phyloP scores from a whole-genome alignment of 257 asterid genomes.

The Paulownia fortunei region DNA sequence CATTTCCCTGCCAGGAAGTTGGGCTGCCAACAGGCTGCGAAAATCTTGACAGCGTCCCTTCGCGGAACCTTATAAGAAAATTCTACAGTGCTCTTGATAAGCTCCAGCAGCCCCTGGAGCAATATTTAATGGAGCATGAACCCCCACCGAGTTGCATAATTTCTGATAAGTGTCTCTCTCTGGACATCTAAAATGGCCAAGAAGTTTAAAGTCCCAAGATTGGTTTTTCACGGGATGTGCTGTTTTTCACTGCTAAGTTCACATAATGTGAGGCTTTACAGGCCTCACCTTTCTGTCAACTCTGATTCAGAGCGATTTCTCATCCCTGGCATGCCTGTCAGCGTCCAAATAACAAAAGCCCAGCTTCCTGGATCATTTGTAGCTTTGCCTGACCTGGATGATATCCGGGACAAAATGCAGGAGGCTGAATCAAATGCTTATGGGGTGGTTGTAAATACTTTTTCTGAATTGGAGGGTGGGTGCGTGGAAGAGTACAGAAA shows the following conservation, averaged over 20 bases:
- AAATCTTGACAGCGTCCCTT: constrained; percentile 76
- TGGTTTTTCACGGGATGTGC: constrained; percentile 77
- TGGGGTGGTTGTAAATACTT: constrained; percentile 74
- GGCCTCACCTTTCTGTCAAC: constrained; percentile 46
- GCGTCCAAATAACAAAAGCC: constrained; percentile 44
- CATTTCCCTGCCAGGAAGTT: constrained; percentile 61
- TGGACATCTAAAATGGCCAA: constrained; percentile 68
- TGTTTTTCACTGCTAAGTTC: constrained; percentile 69
- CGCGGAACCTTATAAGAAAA: constrained; percentile 51
- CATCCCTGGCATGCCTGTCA: constrained; percentile 68
- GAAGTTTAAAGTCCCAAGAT: constrained; percentile 56
- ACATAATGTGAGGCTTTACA: constrained; percentile 50
- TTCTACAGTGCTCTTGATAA: constrained; percentile 56
- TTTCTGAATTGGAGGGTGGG: constrained; percentile 60
- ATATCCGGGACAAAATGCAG: constrained; percentile 65
- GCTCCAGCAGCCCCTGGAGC: constrained; percentile 60
- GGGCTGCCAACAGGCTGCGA: constrained; percentile 78
- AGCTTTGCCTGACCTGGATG: constrained; percentile 65
- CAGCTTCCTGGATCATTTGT: constrained; percentile 75
- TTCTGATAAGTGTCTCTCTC: constrained; percentile 70
- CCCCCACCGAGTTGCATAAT: constrained; percentile 77
- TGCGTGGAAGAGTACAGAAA: constrained; percentile 56
- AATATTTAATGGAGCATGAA: constrained; percentile 20
- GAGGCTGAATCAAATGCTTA: constrained; percentile 63
- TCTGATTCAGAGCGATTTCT: constrained; percentile 55